phyloP scores from a whole-genome alignment of 176 grass and related monocot species.

The Poa annua region DNA sequence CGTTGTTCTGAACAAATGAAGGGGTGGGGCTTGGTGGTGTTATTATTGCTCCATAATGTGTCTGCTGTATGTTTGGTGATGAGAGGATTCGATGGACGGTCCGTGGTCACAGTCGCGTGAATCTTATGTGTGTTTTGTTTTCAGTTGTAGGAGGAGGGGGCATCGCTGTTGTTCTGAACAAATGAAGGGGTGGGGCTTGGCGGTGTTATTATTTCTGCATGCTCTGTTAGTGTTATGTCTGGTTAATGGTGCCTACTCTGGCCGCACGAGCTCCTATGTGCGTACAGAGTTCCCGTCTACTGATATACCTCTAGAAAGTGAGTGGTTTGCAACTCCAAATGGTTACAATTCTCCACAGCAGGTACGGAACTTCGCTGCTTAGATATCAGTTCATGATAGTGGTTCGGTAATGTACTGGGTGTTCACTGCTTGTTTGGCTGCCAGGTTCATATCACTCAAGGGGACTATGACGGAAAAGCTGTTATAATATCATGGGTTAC shows the following conservation, averaged over 20 bases:
- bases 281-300: slow-evolving; percentile 70
- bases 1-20: slow-evolving; percentile 45
- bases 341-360: slow-evolving; percentile 90
- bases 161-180: slow-evolving; percentile 25
- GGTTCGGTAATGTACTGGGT: not conserved
- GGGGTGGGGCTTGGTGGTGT: slow-evolving; percentile 25
- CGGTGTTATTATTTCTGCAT: slow-evolving; percentile 41
- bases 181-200: slow-evolving; percentile 47
- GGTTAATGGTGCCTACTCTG: slow-evolving; percentile 46
- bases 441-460: slow-evolving; percentile 97
- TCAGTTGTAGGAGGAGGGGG: slow-evolving; percentile 31
- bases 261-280: slow-evolving; percentile 76
- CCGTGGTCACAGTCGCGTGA: not conserved
- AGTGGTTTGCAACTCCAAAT: slow-evolving; percentile 72
- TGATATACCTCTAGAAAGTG: slow-evolving; percentile 80
- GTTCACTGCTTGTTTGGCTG: slow-evolving; percentile 16
- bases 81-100: not conserved
- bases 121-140: not conserved
- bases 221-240: slow-evolving; percentile 56
- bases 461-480: slow-evolving; percentile 95
- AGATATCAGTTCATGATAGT: slow-evolving; percentile 27
- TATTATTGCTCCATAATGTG: slow-evolving; percentile 32
- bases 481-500: slow-evolving; percentile 92
- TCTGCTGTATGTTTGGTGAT: not conserved
- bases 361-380: slow-evolving; percentile 46